Percentiles rank a stretch among this genome's conserved stretches.
phyloP scores from a whole-genome alignment of 176 grass and related monocot species.

The Musa troglodytarum region DNA sequence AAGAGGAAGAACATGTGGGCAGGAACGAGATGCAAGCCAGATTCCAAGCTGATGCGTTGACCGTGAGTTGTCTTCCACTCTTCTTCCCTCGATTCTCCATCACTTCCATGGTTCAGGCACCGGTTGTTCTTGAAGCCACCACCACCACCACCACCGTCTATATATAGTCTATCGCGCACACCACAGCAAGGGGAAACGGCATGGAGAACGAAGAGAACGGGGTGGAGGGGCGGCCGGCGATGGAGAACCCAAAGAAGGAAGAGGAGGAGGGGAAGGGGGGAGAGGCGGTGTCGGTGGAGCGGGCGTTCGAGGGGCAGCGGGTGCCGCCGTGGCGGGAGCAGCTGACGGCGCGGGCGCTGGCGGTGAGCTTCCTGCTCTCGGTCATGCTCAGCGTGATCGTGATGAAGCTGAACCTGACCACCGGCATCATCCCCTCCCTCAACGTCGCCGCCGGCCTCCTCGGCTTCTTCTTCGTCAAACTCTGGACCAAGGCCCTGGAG shows the following conservation, averaged over 20 bases:
- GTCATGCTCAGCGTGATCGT: slow-evolving; percentile 56
- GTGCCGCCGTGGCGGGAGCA: slow-evolving; percentile 64
- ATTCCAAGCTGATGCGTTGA: too few relatives aligned
- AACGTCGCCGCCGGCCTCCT: slow-evolving; percentile 68
- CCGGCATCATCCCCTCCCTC: slow-evolving; percentile 75
- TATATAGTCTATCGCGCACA: too few relatives aligned
- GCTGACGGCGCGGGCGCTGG: slow-evolving; percentile 57
- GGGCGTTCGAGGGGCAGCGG: slow-evolving; percentile 28
- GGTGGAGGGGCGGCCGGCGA: background rate
- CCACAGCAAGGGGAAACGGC: too few relatives aligned
- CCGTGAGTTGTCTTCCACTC: too few relatives aligned
- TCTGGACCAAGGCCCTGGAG: slow-evolving; percentile 44
- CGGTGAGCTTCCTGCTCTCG: slow-evolving; percentile 42
- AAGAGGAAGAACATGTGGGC: too few relatives aligned
- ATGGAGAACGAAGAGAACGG: background rate
- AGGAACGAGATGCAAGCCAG: too few relatives aligned
- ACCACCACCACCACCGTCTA: too few relatives aligned
- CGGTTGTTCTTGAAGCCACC: too few relatives aligned
- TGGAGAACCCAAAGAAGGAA: background rate
- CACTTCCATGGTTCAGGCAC: too few relatives aligned
- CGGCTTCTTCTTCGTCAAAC: slow-evolving; percentile 47
- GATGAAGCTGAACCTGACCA: slow-evolving; percentile 86
- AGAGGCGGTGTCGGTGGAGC: slow-evolving; percentile 34
- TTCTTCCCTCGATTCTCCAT: too few relatives aligned
- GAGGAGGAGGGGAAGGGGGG: background rate